phyloP scores from a whole-genome alignment of 768 basidiomycete genomes.

The Hemileccinum impolitum region DNA sequence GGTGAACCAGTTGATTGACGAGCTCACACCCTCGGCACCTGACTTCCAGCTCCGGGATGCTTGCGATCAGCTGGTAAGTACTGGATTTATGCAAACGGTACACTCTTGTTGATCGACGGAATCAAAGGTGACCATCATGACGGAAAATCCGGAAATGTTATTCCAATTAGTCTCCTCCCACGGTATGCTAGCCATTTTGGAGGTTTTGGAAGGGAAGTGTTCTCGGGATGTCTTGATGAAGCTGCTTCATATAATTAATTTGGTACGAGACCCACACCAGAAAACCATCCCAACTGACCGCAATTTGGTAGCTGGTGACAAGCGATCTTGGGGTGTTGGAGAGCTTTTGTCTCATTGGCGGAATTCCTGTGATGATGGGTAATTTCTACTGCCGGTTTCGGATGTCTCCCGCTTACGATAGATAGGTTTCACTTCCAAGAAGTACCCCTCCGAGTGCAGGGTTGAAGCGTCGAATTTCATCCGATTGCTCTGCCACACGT shows the following conservation, averaged over 20 bases:
- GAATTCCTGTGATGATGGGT: slow-evolving; percentile 96
- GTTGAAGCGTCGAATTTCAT: slow-evolving; percentile 96
- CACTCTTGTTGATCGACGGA: neutral
- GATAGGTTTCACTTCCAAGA: slow-evolving; percentile 89
- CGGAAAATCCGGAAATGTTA: slow-evolving; percentile 82
- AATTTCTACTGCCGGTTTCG: slow-evolving; percentile 20
- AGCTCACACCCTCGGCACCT: slow-evolving; percentile 75
- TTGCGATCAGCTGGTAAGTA: slow-evolving; percentile 80
- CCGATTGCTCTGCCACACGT: slow-evolving; percentile 86
- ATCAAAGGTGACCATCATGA: slow-evolving; percentile 67
- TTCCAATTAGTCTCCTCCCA: slow-evolving; percentile 86
- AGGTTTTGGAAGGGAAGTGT: slow-evolving; percentile 85
- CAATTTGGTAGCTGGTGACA: slow-evolving; percentile 48
- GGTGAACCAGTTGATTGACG: slow-evolving; percentile 83
- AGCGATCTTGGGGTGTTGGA: slow-evolving; percentile 84
- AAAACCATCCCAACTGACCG: neutral
- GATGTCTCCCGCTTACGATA: slow-evolving; percentile 2
- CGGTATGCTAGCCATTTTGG: slow-evolving; percentile 92
- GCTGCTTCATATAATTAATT: slow-evolving; percentile 83
- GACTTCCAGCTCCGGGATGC: slow-evolving; percentile 82
- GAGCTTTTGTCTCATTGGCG: slow-evolving; percentile 92
- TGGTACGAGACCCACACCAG: slow-evolving; percentile 45
- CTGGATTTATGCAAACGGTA: neutral
- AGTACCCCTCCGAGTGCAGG: slow-evolving; percentile 88
- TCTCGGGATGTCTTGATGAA: slow-evolving; percentile 84